Evolutionary conservation across 2,329 filamentous ascomycete species (phyloP).

Genomic region (Hypoxylon sp.): DNA sequence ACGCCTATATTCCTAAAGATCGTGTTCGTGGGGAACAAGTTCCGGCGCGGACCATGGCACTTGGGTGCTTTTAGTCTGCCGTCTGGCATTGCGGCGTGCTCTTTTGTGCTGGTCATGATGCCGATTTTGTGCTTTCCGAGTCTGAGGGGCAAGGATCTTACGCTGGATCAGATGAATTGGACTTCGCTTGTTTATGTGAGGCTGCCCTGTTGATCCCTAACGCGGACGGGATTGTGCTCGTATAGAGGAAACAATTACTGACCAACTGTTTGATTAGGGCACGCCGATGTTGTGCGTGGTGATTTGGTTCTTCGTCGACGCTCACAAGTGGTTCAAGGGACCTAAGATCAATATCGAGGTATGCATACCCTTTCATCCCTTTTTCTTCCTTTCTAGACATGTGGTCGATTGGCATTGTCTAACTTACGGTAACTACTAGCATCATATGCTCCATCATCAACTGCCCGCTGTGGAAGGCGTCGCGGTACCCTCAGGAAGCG

Average conservation of each 20-base stretch:
- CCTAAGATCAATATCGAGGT: slow-evolving; percentile 75
- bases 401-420: background rate
- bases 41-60: slow-evolving; percentile 77
- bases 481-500: slow-evolving; percentile 9
- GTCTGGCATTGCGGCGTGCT: slow-evolving; percentile 68
- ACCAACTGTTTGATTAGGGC: slow-evolving; percentile 58
- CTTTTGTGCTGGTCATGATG: slow-evolving; percentile 75
- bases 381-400: background rate
- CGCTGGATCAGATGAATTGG: slow-evolving; percentile 72
- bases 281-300: slow-evolving; percentile 70
- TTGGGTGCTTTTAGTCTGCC: slow-evolving; percentile 70
- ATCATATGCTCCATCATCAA: slow-evolving; percentile 46
- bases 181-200: slow-evolving; percentile 70
- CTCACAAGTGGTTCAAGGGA: slow-evolving; percentile 77
- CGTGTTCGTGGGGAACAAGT: slow-evolving; percentile 71
- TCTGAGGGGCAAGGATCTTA: slow-evolving; percentile 67
- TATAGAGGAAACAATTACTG: background rate
- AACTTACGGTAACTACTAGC: slow-evolving; percentile 32
- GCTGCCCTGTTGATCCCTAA: background rate
- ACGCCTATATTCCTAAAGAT: slow-evolving; percentile 71
- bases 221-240: background rate
- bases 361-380: slow-evolving; percentile 10
- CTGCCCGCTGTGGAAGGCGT: slow-evolving; percentile 45
- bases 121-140: slow-evolving; percentile 76
- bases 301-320: slow-evolving; percentile 74